phyloP scores from a whole-genome alignment of 2,329 filamentous ascomycete species.

The Parastagonospora avenae region DNA sequence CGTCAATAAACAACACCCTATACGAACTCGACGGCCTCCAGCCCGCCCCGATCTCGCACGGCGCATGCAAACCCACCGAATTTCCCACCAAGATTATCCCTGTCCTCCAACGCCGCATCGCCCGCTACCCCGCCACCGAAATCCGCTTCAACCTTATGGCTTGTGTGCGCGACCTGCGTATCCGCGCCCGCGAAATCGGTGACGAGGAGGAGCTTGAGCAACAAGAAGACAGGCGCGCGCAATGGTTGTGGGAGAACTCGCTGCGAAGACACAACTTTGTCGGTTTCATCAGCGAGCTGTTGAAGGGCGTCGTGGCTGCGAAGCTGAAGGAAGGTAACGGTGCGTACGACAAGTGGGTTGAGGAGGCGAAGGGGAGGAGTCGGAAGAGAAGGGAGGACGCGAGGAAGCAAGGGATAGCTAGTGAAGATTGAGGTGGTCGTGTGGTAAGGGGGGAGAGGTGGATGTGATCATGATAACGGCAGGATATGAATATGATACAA shows the following conservation, averaged over 20 bases:
- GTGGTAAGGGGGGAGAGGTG: background rate
- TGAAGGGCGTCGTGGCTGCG: slow-evolving; percentile 79
- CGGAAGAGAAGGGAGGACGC: slow-evolving; percentile 55
- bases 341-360: slow-evolving; percentile 75
- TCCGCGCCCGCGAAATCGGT: slow-evolving; percentile 78
- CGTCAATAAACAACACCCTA: slow-evolving; percentile 74
- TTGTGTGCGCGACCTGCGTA: slow-evolving; percentile 82
- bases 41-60: slow-evolving; percentile 89
- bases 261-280: slow-evolving; percentile 94
- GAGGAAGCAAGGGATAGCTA: slow-evolving; percentile 42
- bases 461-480: background rate
- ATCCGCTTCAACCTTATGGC: slow-evolving; percentile 96
- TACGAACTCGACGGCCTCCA: slow-evolving; percentile 97
- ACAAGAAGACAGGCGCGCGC: slow-evolving; percentile 81
- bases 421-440: slow-evolving; percentile 18
- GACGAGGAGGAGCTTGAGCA: slow-evolving; percentile 77
- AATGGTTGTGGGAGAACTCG: slow-evolving; percentile 95
- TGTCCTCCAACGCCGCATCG: slow-evolving; percentile 84
- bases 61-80: slow-evolving; percentile 68
- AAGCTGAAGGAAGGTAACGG: slow-evolving; percentile 72
- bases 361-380: slow-evolving; percentile 66
- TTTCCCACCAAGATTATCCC: slow-evolving; percentile 84
- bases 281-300: slow-evolving; percentile 86
- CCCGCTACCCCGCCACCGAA: slow-evolving; percentile 81
- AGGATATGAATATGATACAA: background rate